Conservation (phyloP, 2,329 filamentous ascomycete species). For the Epichloe sylvatica region DNA sequence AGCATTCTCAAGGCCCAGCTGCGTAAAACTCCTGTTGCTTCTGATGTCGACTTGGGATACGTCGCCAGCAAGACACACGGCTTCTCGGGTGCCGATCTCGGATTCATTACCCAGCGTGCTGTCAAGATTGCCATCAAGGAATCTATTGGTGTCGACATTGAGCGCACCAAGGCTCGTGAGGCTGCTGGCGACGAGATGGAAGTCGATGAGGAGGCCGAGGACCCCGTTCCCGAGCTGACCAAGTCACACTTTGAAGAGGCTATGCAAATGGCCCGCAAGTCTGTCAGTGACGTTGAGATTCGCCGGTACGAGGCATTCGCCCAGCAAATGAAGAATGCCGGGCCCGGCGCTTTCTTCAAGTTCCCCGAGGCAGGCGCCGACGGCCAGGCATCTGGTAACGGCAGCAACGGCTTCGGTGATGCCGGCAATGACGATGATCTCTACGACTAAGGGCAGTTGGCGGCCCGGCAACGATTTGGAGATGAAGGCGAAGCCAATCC, state of each 20-base stretch:
- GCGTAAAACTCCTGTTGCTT: constrained; percentile 87
- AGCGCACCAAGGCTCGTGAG: constrained; percentile 79
- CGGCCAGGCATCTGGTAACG: constrained; percentile 47
- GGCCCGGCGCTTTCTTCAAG: constrained; percentile 93
- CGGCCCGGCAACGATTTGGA: constrained; percentile 6
- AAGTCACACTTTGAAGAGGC: constrained; percentile 97
- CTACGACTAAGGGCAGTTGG: constrained; percentile 64
- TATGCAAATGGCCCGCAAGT: constrained; percentile 86
- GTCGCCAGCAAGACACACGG: constrained; percentile 96
- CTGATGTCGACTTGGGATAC: constrained; percentile 76
- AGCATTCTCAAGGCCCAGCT: constrained; percentile 91
- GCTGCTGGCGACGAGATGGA: constrained; percentile 70
- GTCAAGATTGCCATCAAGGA: constrained; percentile 99
- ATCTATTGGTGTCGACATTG: constrained; percentile 77
- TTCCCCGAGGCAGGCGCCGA: constrained; percentile 64
- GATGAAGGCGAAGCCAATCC: constrained; percentile 10
- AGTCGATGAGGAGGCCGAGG: constrained; percentile 58
- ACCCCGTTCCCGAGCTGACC: constrained; percentile 90
- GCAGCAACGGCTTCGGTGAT: constrained; percentile 58
- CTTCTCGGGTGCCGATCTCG: constrained; percentile 98
- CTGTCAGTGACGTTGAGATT: constrained; percentile 93
- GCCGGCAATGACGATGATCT: constrained; percentile 91
- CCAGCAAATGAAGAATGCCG: constrained; percentile 97
- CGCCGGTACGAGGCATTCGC: constrained; percentile 96
- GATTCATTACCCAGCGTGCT: constrained; percentile 95